phyloP scores from a whole-genome alignment of 1,139 yeast genomes.

The Geotrichum histeridarum region DNA sequence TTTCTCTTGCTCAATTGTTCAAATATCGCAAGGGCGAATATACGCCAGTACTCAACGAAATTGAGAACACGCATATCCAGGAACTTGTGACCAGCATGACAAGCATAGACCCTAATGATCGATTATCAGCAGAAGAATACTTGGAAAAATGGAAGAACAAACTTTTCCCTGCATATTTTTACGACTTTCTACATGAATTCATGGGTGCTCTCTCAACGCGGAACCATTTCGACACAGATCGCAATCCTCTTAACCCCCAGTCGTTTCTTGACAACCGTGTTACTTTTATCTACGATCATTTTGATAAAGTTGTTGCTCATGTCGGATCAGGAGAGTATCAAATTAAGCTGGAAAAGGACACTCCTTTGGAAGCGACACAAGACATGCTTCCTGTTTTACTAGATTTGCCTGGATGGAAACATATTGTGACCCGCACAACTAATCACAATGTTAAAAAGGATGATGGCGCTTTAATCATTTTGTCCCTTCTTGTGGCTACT shows the following conservation, averaged over 20 bases:
- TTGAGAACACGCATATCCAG: constrained; percentile 49
- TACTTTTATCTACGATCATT: constrained; percentile 16
- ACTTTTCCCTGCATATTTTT: constrained; percentile 69
- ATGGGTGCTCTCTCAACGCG: constrained; percentile 44
- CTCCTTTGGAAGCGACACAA: not conserved
- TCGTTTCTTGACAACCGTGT: constrained; percentile 18
- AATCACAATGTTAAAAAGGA: constrained; percentile 35
- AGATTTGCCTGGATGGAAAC: constrained; percentile 47
- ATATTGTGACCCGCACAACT: constrained; percentile 27
- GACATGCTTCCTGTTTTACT: constrained; percentile 42
- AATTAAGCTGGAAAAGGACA: constrained; percentile 8
- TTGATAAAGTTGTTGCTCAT: constrained; percentile 40
- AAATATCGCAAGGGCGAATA: constrained; percentile 70
- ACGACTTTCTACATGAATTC: constrained; percentile 64
- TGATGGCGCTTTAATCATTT: constrained; percentile 57
- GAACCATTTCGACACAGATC: constrained; percentile 10
- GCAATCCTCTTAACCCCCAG: constrained; percentile 9
- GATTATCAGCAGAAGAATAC: constrained; percentile 54
- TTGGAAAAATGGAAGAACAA: constrained; percentile 45
- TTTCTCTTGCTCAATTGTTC: constrained; percentile 80
- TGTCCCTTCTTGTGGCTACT: constrained; percentile 60
- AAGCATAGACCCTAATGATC: constrained; percentile 51
- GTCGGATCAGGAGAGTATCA: constrained; percentile 18
- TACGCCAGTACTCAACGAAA: constrained; percentile 53
- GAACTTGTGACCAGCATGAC: constrained; percentile 60